Evolutionary conservation across 1,139 yeast genomes (phyloP).

Genomic region (Saccharomyces hybrid): DNA sequence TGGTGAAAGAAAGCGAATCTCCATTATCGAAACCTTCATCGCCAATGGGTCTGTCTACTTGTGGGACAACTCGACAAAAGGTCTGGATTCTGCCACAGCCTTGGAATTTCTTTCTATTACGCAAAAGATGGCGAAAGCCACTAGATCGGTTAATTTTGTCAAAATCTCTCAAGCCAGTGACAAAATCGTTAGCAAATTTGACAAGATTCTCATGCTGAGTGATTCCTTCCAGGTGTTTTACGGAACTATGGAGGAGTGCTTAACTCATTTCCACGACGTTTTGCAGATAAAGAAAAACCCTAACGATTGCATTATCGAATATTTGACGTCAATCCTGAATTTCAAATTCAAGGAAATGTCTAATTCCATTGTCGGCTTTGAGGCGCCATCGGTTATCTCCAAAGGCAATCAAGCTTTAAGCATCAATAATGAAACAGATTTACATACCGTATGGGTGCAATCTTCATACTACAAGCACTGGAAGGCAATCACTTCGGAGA

Average conservation of each 20-base stretch:
- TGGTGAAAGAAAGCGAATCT: slow-evolving; percentile 41
- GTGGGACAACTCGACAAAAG: slow-evolving; percentile 53
- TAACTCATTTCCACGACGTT: slow-evolving; percentile 10
- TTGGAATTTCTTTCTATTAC: slow-evolving; percentile 40
- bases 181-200: too few relatives aligned
- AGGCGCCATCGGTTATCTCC: neutral
- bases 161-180: too few relatives aligned
- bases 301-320: slow-evolving; percentile 49
- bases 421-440: slow-evolving; percentile 58
- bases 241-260: too few relatives aligned
- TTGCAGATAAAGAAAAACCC: slow-evolving; percentile 44
- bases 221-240: too few relatives aligned
- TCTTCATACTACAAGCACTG: slow-evolving; percentile 41
- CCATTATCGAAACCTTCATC: slow-evolving; percentile 42
- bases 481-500: slow-evolving; percentile 36
- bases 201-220: too few relatives aligned
- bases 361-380: neutral
- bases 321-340: slow-evolving; percentile 48
- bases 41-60: slow-evolving; percentile 42
- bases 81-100: slow-evolving; percentile 45
- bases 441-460: slow-evolving; percentile 54
- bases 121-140: too few relatives aligned
- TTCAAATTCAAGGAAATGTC: slow-evolving; percentile 10
- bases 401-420: slow-evolving; percentile 36
- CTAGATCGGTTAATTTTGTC: too few relatives aligned